A percentile compares a stretch with the other conserved stretches of the same genome.
These are phyloP conservation scores for Hanseniaspora vineae DNA, from an alignment of 805 yeast genomes.

Conservation along the genomic window DNA sequence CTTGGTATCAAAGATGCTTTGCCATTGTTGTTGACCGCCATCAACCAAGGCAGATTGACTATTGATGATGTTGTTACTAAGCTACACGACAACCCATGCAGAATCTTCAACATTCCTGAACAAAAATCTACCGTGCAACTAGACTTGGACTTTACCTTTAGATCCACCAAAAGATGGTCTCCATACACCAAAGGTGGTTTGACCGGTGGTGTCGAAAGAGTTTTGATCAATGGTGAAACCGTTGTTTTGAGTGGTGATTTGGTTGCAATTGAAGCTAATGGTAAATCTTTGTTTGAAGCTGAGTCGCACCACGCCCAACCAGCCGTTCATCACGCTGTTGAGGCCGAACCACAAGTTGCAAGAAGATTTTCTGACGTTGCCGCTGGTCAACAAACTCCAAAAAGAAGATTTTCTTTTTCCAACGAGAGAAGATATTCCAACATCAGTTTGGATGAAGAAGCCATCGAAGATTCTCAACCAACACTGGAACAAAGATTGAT, in stretches of 20 bases:
- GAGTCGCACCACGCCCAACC: slow-evolving; percentile 7
- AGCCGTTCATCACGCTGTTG: slow-evolving; percentile 12
- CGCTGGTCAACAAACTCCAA: slow-evolving; percentile 24
- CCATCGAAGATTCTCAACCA: slow-evolving; percentile 30
- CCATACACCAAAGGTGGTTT: slow-evolving; percentile 43
- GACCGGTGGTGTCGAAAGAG: slow-evolving; percentile 82
- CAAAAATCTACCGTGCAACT: slow-evolving; percentile 72
- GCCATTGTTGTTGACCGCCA: slow-evolving; percentile 74
- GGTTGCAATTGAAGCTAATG: slow-evolving; percentile 45
- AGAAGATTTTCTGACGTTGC: slow-evolving; percentile 22
- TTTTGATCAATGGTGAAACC: slow-evolving; percentile 62
- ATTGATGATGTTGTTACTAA: slow-evolving; percentile 57
- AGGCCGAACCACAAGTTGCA: slow-evolving; percentile 13
- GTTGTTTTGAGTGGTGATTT: slow-evolving; percentile 76
- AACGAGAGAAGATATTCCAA: slow-evolving; percentile 27
- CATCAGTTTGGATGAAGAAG: slow-evolving; percentile 20
- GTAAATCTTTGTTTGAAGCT: slow-evolving; percentile 24
- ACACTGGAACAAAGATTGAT: slow-evolving; percentile 39
- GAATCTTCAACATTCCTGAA: slow-evolving; percentile 70
- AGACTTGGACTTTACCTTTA: slow-evolving; percentile 49
- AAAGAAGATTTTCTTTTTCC: slow-evolving; percentile 41
- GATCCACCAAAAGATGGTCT: slow-evolving; percentile 40
- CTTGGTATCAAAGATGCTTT: slow-evolving; percentile 69
- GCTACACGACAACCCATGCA: slow-evolving; percentile 70
- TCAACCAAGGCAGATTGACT: slow-evolving; percentile 57